Conservation (phyloP, 352 stramenopile genomes). For the Phytophthora hybrid region DNA sequence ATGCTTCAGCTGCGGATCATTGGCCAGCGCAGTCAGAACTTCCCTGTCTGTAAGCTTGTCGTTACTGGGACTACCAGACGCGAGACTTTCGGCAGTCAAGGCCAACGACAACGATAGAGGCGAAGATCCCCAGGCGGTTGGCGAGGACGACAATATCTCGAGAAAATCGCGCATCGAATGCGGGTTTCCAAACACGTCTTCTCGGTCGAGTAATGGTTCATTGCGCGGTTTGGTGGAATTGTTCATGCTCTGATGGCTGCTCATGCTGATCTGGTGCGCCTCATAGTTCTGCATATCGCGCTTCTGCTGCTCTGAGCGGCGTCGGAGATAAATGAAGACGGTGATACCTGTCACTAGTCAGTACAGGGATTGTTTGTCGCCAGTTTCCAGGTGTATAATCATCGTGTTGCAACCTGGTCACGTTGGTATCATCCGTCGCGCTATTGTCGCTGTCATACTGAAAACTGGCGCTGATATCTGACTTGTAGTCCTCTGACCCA, state of each 20-base stretch:
- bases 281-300: constrained; percentile 8
- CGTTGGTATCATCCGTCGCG: constrained; percentile 26
- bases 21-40: constrained; percentile 34
- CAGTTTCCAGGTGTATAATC: constrained; percentile 26
- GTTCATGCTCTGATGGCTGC: not conserved
- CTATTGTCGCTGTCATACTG: constrained; percentile 12
- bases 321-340: constrained; percentile 34
- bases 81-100: constrained; percentile 31
- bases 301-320: constrained; percentile 16
- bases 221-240: not conserved
- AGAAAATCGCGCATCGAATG: constrained; percentile 22
- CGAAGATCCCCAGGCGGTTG: constrained; percentile 19
- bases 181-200: constrained; percentile 23
- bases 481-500: not conserved
- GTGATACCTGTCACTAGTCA: constrained; percentile 27
- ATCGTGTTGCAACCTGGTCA: constrained; percentile 6
- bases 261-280: constrained; percentile 11
- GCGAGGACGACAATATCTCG: constrained; percentile 19
- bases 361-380: constrained; percentile 41
- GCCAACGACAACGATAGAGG: constrained; percentile 23
- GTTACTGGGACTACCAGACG: constrained; percentile 23
- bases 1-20: constrained; percentile 33
- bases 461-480: not conserved
- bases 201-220: constrained; percentile 14
- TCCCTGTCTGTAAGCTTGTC: constrained; percentile 1